Percentiles rank a stretch among this genome's conserved stretches.
These are phyloP conservation scores for Amaranthus tricolor DNA, from an alignment of 179 eudicot species.

Conservation along the genomic window DNA sequence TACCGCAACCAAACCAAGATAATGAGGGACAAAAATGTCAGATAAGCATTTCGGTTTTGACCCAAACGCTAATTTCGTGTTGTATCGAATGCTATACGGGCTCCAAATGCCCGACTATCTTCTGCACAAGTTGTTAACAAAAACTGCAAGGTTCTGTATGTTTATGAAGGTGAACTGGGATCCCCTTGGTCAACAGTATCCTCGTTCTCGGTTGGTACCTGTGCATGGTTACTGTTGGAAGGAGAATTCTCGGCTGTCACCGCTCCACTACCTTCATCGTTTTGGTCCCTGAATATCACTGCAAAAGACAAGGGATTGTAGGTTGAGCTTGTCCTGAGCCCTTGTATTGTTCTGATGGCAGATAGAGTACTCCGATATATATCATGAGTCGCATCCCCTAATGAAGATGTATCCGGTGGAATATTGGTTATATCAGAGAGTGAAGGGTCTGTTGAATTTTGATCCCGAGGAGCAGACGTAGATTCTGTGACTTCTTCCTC, in stretches of 20 bases:
- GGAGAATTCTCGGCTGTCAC: constrained; percentile 74
- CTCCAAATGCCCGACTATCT: background rate
- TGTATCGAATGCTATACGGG: background rate
- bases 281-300: constrained; percentile 55
- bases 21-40: background rate
- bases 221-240: constrained; percentile 32
- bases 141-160: background rate
- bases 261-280: constrained; percentile 68
- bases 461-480: constrained; percentile 28
- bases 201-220: constrained; percentile 20
- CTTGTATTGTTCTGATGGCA: constrained; percentile 79
- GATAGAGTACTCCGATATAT: constrained; percentile 69
- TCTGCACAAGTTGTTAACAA: background rate
- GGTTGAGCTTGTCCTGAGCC: constrained; percentile 79
- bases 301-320: constrained; percentile 76
- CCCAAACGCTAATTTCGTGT: background rate
- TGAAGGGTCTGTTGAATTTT: background rate
- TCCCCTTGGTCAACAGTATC: constrained; percentile 33
- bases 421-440: constrained; percentile 21
- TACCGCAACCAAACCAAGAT: background rate
- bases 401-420: constrained; percentile 35
- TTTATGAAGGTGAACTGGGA: constrained; percentile 25
- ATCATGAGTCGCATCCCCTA: constrained; percentile 52
- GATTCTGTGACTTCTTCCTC: constrained; percentile 86
- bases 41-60: background rate